Evolutionary conservation across 495 filamentous ascomycete genomes (phyloP), one percentile per base, ranked within the genome.

Genomic region (Daldinia grandis): DNA sequence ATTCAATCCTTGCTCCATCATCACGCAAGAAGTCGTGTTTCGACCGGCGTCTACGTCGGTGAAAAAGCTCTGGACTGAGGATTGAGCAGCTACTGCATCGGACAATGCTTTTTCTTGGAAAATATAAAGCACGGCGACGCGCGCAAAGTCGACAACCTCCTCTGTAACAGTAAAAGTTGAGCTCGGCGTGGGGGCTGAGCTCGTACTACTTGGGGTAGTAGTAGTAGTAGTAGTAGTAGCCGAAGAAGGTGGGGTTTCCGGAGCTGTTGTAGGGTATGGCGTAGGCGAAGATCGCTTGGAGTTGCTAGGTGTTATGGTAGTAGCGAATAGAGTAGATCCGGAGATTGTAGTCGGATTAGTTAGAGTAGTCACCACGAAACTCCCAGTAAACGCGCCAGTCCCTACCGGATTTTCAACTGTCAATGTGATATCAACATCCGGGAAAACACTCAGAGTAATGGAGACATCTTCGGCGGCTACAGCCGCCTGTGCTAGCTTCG

Each of bases 91-190:
- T 33, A 86, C 83, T 6, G 91, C 91, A 30, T 75, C 76, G 17
- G 76, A 68, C 0, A 92, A 70, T 0, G 74, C 76, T 27, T 85
- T 80, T 59, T 87, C 78, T 58, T 91, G 89, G 7, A 92, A 80
- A 35, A 92, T 78, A 66, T 80, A 89, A 47, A 93, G 78, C 5
- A 93, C 84, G 0, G 82, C 83, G 9, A 90, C 81, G 6, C 90
- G 85, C 4, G 89, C 87, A 79, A 93, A 92, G 75, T 93, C 90
- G 1, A 90, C 76, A 2, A 83, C 80, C 24, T 87, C 82, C 15
- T 87, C 76, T 0, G 80, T 83, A 21, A 81, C 76, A 3, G 53
- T 69, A 30, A 86, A 84, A 12, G 68, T 69, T 17, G 66, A 33
- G 0, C 75, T 77, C 19, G 82, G 66, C 25, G 76, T 64, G 60